Percentiles rank a stretch among this genome's conserved stretches.
These are phyloP conservation scores for Coelastrella sp. DNA, from an alignment of 139 green algal genomes.

Conservation along the genomic window DNA sequence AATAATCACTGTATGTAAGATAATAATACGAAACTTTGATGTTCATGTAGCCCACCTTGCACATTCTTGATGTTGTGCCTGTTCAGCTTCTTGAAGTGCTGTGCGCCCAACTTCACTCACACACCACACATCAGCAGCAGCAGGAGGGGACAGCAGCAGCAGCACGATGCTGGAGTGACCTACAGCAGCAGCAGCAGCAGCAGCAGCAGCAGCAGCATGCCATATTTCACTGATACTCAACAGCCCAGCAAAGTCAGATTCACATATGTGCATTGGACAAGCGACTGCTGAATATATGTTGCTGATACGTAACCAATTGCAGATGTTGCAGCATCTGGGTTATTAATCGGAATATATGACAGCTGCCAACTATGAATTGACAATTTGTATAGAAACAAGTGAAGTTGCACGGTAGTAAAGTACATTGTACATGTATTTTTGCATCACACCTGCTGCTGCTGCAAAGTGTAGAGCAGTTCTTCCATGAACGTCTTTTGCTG, in stretches of 20 bases:
- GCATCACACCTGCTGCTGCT: conserved; percentile 16
- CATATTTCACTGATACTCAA: background rate
- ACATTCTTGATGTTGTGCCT: conserved; percentile 1
- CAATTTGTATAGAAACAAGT: background rate
- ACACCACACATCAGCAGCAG: conserved; percentile 9
- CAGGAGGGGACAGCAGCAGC: background rate
- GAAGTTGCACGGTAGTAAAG: background rate
- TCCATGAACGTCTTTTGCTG: background rate
- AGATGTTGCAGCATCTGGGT: too few species aligned
- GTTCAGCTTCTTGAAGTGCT: conserved; percentile 33
- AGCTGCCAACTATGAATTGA: too few species aligned
- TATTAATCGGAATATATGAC: too few species aligned
- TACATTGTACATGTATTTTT: background rate
- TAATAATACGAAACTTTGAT: too few species aligned
- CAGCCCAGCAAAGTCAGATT: too few species aligned
- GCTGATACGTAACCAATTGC: too few species aligned
- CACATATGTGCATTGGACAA: too few species aligned
- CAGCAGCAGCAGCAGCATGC: background rate
- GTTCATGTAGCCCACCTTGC: too few species aligned
- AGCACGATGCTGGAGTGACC: background rate
- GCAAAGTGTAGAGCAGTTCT: conserved; percentile 40
- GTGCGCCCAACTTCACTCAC: background rate
- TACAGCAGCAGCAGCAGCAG: conserved; percentile 24
- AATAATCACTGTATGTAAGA: too few species aligned
- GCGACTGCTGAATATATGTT: too few species aligned